A percentile compares a stretch with the other conserved stretches of the same genome.
These are phyloP conservation scores for Colletotrichum orchidophilum DNA, from an alignment of 2,329 filamentous ascomycete genomes.

Conservation along the genomic window DNA sequence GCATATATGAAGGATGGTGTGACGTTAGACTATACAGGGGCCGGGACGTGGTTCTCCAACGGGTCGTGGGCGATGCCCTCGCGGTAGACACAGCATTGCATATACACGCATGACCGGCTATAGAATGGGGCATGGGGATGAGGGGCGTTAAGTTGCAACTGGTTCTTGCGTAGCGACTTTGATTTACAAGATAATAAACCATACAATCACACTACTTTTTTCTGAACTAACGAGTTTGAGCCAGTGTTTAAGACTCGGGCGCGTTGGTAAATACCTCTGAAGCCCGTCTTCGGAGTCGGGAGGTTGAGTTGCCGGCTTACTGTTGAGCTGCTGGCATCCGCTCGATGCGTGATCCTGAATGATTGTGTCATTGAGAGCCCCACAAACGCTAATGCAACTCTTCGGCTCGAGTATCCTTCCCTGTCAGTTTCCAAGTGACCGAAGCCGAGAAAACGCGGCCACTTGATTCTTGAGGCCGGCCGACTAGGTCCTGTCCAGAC, in stretches of 20 bases:
- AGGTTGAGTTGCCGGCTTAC: neutral
- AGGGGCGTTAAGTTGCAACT: neutral
- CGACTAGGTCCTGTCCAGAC: neutral
- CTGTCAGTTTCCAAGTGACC: neutral
- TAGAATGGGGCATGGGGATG: neutral
- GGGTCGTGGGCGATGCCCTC: constrained; percentile 20
- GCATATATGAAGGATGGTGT: constrained; percentile 28
- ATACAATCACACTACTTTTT: neutral
- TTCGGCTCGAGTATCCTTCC: neutral
- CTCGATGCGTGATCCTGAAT: no score
- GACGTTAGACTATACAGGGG: constrained; percentile 22
- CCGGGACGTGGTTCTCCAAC: constrained; percentile 28
- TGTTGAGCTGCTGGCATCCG: no score
- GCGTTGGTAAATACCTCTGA: no score
- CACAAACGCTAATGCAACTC: neutral
- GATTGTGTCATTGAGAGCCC: neutral
- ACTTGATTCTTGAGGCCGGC: neutral
- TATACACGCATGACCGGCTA: neutral
- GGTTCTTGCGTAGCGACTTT: neutral
- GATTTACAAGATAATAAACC: neutral
- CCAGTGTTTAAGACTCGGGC: neutral
- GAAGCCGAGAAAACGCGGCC: neutral
- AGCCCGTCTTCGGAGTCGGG: no score
- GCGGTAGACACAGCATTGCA: constrained; percentile 2
- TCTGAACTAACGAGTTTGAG: neutral